Evolutionary conservation across 208 protist species (phyloP), one percentile per base, ranked within the genome.

Genomic region (Crithidia mellificae): DNA sequence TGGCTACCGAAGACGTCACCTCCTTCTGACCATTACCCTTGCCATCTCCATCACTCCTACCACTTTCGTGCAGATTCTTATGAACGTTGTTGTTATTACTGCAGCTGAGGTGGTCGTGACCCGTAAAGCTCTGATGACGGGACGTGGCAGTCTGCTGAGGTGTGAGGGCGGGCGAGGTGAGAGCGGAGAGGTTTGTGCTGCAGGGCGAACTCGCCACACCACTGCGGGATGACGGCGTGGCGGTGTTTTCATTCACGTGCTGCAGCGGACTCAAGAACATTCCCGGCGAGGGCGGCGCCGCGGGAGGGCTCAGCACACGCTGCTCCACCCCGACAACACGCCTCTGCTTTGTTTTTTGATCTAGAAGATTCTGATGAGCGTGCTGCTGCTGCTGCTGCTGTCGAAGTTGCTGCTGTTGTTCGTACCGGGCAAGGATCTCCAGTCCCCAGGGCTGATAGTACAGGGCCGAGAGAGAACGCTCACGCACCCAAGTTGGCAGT

Each of bases 391-490:
- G 63, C 19, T 52, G 66, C 34, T 58, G 52, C 30, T 52, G 72
- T 34, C 32, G 58, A 38, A 38, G 34, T 20, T 47, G 72, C 39
- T 55, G 66, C 46, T 71, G 54, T 19, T 71, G 54, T 29, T 74
- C 64, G 49, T 76, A 76, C 9, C 70, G 70, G 1, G 70, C 70
- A 11, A 76, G 50, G 39, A 76, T 36, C 56, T 76, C 47, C 30
- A 76, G 49, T 0, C 63, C 70, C 70, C 70, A 76, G 6, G 70
- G 70, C 56, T 76, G 70, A 49, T 76, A 76, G 49, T 76, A 76
- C 20, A 76, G 30, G 17, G 70, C 70, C 6, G 70, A 76, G 12
- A 76, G 63, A n/a, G 70, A 61, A n/a, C 70, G 70, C 30, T 76
- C 70, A 12, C 70, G 70, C 34, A 76, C 70, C 70, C 70, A 76